These are phyloP conservation scores for Euphorbia pulcherrima DNA, from an alignment of 345 rosid species.

Conservation along the genomic window DNA sequence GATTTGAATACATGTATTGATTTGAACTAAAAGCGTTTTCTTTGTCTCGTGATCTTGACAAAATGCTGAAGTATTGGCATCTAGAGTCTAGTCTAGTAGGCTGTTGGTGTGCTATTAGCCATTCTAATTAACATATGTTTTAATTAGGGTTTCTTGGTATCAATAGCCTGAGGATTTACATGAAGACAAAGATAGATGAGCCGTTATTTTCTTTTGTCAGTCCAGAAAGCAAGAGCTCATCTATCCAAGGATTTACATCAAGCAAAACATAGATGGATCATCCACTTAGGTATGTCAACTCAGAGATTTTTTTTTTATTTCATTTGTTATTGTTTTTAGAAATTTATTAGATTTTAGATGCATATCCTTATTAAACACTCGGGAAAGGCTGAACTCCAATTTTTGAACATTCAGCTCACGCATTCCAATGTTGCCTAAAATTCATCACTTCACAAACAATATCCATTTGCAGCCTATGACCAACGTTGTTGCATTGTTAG, in stretches of 20 bases:
- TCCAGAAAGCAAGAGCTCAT: not conserved
- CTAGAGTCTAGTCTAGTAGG: not conserved
- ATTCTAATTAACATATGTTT: not conserved
- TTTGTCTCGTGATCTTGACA: not conserved
- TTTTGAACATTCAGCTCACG: not conserved
- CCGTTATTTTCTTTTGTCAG: not conserved
- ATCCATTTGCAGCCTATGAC: not conserved
- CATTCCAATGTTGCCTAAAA: no score
- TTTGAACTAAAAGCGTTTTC: no score
- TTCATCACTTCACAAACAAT: not conserved
- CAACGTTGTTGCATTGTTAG: no score
- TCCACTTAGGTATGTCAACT: not conserved
- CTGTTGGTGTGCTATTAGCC: not conserved
- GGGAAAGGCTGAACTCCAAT: not conserved
- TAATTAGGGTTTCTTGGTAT: not conserved
- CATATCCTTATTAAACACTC: not conserved
- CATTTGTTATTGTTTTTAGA: not conserved
- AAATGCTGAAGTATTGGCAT: not conserved
- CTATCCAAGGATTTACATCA: no score
- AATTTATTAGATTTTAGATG: not conserved
- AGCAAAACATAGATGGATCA: not conserved
- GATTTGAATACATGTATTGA: no score
- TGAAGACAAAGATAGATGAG: not conserved
- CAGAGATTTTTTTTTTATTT: not conserved
- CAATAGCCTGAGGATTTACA: not conserved